Percentiles rank a stretch among this genome's conserved stretches.
Conservation (phyloP, 1,139 yeast species). For the Suhomyces ambrosiae region DNA sequence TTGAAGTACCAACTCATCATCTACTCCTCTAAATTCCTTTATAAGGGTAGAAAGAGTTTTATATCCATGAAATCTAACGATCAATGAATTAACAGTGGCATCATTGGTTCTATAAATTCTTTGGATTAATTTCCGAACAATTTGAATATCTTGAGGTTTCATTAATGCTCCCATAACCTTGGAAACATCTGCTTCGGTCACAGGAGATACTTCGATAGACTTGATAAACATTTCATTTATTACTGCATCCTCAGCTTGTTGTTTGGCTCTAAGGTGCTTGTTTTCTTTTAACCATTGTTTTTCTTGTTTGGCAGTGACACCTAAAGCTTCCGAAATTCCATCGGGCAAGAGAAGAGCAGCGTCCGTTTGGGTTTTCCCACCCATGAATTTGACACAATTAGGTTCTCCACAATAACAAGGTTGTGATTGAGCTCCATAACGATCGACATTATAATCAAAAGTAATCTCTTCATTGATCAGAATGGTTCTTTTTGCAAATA, state of each 20-base stretch:
- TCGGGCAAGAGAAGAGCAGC: slow-evolving; percentile 84
- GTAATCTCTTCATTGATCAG: slow-evolving; percentile 87
- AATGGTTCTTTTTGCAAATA: slow-evolving; percentile 79
- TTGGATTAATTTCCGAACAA: slow-evolving; percentile 65
- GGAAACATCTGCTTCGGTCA: slow-evolving; percentile 64
- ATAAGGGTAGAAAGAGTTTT: slow-evolving; percentile 70
- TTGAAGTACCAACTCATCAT: slow-evolving; percentile 40
- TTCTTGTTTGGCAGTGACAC: slow-evolving; percentile 64
- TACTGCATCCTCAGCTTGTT: slow-evolving; percentile 58
- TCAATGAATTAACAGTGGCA: slow-evolving; percentile 54
- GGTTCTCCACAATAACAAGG: slow-evolving; percentile 93
- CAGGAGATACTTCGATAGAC: slow-evolving; percentile 55
- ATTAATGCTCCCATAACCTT: slow-evolving; percentile 80
- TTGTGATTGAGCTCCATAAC: slow-evolving; percentile 94
- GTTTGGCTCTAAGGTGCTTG: slow-evolving; percentile 47
- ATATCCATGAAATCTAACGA: slow-evolving; percentile 85
- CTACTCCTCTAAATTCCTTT: slow-evolving; percentile 33
- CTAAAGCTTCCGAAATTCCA: slow-evolving; percentile 81
- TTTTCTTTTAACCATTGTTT: slow-evolving; percentile 66
- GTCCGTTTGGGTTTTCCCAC: slow-evolving; percentile 96
- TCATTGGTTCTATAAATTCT: slow-evolving; percentile 64
- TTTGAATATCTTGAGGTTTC: slow-evolving; percentile 72
- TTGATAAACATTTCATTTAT: slow-evolving; percentile 68
- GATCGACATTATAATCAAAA: slow-evolving; percentile 93
- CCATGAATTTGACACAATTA: slow-evolving; percentile 89